phyloP scores from a whole-genome alignment of 345 rosid species.

The Gossypium longicalyx region DNA sequence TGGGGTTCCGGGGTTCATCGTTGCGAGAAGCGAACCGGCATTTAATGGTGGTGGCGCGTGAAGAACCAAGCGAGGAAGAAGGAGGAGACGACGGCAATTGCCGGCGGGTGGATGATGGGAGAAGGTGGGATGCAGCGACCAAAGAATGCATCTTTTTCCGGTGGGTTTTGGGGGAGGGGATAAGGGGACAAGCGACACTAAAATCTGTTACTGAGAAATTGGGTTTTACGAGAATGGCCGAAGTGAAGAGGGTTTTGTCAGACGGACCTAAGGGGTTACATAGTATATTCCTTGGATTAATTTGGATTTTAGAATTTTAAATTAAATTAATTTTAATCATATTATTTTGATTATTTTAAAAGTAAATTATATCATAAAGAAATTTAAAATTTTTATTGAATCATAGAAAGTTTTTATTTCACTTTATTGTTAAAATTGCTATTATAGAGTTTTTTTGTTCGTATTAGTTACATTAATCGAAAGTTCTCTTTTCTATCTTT shows the following conservation, averaged over 20 bases:
- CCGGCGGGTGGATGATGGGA: conserved; percentile 25
- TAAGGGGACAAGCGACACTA: neutral
- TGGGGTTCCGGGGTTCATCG: conserved; percentile 15
- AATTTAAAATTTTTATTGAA: too few relatives aligned
- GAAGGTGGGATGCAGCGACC: conserved; percentile 34
- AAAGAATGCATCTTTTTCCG: conserved; percentile 17
- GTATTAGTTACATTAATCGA: rapidly evolving
- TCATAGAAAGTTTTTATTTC: too few relatives aligned
- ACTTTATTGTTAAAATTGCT: too few relatives aligned
- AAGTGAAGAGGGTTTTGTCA: too few relatives aligned
- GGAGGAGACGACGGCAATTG: conserved; percentile 25
- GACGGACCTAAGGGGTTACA: too few relatives aligned
- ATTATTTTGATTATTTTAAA: too few relatives aligned
- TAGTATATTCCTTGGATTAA: too few relatives aligned
- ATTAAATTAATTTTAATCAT: too few relatives aligned
- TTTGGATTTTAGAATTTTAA: too few relatives aligned
- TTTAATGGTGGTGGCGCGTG: conserved; percentile 29
- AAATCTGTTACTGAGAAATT: neutral
- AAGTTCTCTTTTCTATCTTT: rapidly evolving
- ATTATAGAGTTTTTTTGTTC: too few relatives aligned
- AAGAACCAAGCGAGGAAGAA: conserved; percentile 22
- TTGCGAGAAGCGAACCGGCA: conserved; percentile 27
- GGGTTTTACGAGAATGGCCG: neutral
- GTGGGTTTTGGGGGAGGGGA: conserved; percentile 10
- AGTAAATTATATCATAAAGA: too few relatives aligned